Percentiles rank a stretch among this genome's conserved stretches.
Conservation (phyloP, 352 stramenopile genomes). For the Phytophthora quininea region DNA sequence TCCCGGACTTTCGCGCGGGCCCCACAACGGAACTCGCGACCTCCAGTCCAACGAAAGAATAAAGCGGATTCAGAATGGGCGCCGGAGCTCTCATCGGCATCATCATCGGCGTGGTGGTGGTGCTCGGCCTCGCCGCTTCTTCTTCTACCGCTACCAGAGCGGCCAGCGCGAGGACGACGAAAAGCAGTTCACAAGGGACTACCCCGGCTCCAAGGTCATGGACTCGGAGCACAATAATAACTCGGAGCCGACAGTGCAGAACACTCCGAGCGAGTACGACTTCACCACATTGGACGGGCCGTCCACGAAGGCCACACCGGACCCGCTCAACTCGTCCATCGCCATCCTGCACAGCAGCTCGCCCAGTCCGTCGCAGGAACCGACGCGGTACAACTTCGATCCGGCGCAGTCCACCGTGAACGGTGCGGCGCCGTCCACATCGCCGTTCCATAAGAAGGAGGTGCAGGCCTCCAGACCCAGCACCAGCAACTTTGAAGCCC, state of each 20-base stretch:
- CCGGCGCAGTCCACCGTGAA: constrained; percentile 38
- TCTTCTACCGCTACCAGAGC: constrained; percentile 40
- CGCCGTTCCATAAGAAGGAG: constrained; percentile 45
- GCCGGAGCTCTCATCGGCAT: constrained; percentile 48
- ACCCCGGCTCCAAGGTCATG: constrained; percentile 32
- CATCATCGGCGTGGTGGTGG: constrained; percentile 45
- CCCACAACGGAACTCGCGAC: constrained; percentile 2
- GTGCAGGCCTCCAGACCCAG: constrained; percentile 52
- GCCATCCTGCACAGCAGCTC: constrained; percentile 33
- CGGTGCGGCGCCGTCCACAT: constrained; percentile 31
- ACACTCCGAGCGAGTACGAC: constrained; percentile 40
- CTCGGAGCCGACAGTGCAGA: constrained; percentile 31
- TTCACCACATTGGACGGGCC: constrained; percentile 37
- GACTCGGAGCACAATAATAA: constrained; percentile 15
- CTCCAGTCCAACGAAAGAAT: background rate
- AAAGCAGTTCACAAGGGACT: constrained; percentile 48
- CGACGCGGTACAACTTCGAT: constrained; percentile 40
- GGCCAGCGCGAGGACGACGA: constrained; percentile 34
- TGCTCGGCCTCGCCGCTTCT: constrained; percentile 42
- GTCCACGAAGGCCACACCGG: constrained; percentile 29
- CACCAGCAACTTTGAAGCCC: constrained; percentile 54
- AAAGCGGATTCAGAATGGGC: constrained; percentile 34
- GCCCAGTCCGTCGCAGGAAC: constrained; percentile 31
- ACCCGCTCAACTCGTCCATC: constrained; percentile 38
- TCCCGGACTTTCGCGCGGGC: background rate